Evolutionary conservation across 805 yeast species (phyloP), one percentile per base, ranked within the genome.

Genomic region (Wickerhamiella lipophila): DNA sequence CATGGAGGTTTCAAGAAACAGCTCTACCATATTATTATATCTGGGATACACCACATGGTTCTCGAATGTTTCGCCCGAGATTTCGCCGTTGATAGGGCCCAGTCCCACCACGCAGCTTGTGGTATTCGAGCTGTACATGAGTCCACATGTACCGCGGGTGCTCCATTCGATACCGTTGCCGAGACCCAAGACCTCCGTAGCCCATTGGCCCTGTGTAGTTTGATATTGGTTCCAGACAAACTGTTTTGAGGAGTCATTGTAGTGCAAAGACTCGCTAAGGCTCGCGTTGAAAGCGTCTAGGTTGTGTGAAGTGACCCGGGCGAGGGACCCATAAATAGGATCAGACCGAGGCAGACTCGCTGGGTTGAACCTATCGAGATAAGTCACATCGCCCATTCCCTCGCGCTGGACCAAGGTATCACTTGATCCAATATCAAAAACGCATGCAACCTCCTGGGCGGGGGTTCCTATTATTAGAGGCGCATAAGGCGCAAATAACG

Each of bases 11-110:
- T 23, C n/a, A 21, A 22, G n/a, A 3, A n/a, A n/a, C 16, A 22
- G 9, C 9, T 44, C 35, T 8, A 44, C n/a, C 15, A 25, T 7
- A 15, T 43, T 49, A n/a, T 36, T 32, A 18, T 49, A 49, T 9
- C 36, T 35, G 2, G 53, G 53, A 16, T 15, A 48, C n/a, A 51
- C 51, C 7, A 22, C 26, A 13, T 49, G 46, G 23, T 48, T 48
- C 23, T 51, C 53, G 22, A 44, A 40, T 8, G 43, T 30, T 5
- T 29, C 34, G 2, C 50, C 53, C 13, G 51, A 41, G 34, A 49
- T 34, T 16, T 47, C 53, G 16, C 53, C 53, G 11, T 44, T 45
- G 3, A 23, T n/a, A 16, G 50, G 50, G n/a, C 53, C 53, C 18
- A 51, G 29, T 8, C 53, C 53, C 1, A 51, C 5, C 23, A 47